Base-by-base conservation (phyloP, 2,329 filamentous ascomycete species). In the Thielaviopsis punctulata region DNA sequence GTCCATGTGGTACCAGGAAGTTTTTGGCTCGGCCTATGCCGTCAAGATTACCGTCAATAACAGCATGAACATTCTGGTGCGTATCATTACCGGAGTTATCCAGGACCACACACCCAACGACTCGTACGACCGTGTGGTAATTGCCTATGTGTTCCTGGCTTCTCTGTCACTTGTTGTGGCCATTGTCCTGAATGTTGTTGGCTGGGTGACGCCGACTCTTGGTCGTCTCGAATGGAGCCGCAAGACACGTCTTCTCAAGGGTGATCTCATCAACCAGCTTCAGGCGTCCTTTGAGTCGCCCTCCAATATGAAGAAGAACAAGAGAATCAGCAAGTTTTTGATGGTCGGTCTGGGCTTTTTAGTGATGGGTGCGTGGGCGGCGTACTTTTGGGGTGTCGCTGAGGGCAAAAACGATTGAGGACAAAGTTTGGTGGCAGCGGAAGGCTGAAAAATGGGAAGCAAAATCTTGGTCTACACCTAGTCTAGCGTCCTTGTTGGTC, bases 31-130 rank as follows among this genome's bases (percentile, higher is more conserved):
- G 0, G 78, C 73, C 0, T 80, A 80, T 55, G 69, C 75, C 1
- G 62, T 79, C 52, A 81, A 81, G 54, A 71, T 80, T 33, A 73
- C 73, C 21, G 74, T 79, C 59, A 80, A 80, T 59, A 81, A 81
- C 60, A 72, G 70, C 25, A 79, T 79, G 73, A 77, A 68, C 54
- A 78, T 80, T 54, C 74, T 80, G 50, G 65, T 80, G 1, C 67
- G 75, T 0, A 71, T 80, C 44, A 64, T 79, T 19, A 72, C 74
- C 0, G 76, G 76, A 1, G 72, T 72, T 0, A 69, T 81, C 0
- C 77, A 81, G 56, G 78, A 81, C 52, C 65, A 65, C 3, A 53
- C 52, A 15, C 75, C 79, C 49, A 59, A 75, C 50, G 68, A 79
- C 56, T 73, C 69, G 1, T 81, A 81, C 56, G 64, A 72, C 47